Evolutionary conservation across 768 basidiomycete genomes (phyloP), one percentile per base, ranked within the genome.

Genomic region (Hypholoma sublateritium): DNA sequence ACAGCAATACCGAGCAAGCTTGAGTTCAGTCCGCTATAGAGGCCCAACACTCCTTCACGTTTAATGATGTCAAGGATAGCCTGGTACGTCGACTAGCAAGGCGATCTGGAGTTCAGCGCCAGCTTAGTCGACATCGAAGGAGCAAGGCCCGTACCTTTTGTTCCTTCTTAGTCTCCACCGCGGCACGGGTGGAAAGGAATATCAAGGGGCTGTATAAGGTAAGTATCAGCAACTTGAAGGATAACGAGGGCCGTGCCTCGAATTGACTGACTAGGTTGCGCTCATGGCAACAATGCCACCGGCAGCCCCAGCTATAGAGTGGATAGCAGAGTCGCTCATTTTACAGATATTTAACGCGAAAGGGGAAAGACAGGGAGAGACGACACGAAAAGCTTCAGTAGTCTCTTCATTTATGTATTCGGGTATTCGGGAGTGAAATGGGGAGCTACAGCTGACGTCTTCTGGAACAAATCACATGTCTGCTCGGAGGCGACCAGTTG

Each of bases 261-360:
- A 21, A 17, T 59, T 50, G 69, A 55, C 88, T 72, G 62, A 89
- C 94, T 93, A 93, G 53, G 91, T 94, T 35, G 80, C 85, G n/a
- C 84, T 81, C 95, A 98, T 97, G 21, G 96, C 93, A 19, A 80
- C 70, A 65, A 96, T 88, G 22, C 96, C 96, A 47, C 93, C 95
- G 1, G 88, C 83, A 16, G 94, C 93, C 12, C 97, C 97, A 16
- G 95, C 91, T 12, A 91, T 66, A 36, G 95, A 83, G 64, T 98
- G 94, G 25, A 97, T 88, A 13, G 85, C 73, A 47, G 92, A 93
- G 72, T 98, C 92, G 58, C 79, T 83, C 83, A 87, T 85, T 43
- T 50, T 70, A 34, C 34, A 54, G 25, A 39, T 25, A 24, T 45
- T 36, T n/a, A 49, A 53, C 21, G 45, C 42, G 49, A 49, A 37